Conservation (phyloP, 73 alveolate genomes). For the Breviolum minutum region DNA sequence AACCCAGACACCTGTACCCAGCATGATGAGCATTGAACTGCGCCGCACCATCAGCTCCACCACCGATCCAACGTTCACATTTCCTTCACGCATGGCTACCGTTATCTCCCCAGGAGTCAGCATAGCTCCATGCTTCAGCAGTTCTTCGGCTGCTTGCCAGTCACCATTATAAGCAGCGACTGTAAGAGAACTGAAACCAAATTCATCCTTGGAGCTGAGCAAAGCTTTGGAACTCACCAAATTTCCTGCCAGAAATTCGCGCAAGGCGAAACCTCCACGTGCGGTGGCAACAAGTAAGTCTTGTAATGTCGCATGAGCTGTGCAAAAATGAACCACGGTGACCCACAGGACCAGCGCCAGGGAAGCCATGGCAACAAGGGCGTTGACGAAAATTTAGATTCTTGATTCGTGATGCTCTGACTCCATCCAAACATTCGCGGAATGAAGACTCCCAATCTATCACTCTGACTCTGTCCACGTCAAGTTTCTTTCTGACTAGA, state of each 20-base stretch:
- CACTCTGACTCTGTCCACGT: no score
- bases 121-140: slow-evolving; percentile 7
- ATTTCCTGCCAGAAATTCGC: neutral
- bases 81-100: neutral
- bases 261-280: neutral
- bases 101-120: slow-evolving; percentile 5
- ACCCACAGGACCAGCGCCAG: neutral
- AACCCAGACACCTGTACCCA: slow-evolving; percentile 21
- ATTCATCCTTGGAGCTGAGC: slow-evolving; percentile 27
- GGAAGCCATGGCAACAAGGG: neutral
- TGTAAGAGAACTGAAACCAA: slow-evolving; percentile 61
- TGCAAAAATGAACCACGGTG: neutral
- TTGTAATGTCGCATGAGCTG: neutral
- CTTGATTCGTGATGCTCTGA: no score
- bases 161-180: slow-evolving; percentile 63
- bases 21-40: slow-evolving; percentile 59
- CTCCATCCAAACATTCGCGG: neutral
- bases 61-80: slow-evolving; percentile 2
- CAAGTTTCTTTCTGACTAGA: no score
- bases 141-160: neutral
- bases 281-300: slow-evolving; percentile 70
- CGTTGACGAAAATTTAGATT: no score
- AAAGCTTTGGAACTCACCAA: neutral
- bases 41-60: slow-evolving; percentile 55
- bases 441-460: no score